A percentile compares a stretch with the other conserved stretches of the same genome.
phyloP scores from a whole-genome alignment of 768 basidiomycete genomes.

The Melanogaster broomeanus region DNA sequence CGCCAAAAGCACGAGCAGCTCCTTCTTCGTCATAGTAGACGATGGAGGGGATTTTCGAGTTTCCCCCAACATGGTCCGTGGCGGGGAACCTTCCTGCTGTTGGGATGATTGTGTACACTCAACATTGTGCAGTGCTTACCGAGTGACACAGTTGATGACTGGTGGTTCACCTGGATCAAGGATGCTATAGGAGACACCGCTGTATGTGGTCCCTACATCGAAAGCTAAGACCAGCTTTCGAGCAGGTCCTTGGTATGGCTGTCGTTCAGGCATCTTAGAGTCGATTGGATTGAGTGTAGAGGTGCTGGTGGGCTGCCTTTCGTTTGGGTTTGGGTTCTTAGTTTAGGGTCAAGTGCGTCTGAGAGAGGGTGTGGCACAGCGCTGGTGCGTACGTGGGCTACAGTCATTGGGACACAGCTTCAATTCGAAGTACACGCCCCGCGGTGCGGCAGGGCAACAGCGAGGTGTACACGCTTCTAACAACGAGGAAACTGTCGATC shows the following conservation, averaged over 20 bases:
- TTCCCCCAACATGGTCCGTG: slow-evolving; percentile 46
- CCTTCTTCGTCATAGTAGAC: slow-evolving; percentile 48
- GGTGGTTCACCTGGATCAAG: slow-evolving; percentile 33
- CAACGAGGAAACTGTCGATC: slow-evolving; percentile 5
- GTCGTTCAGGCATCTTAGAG: slow-evolving; percentile 30
- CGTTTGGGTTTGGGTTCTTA: background rate
- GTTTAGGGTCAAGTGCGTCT: background rate
- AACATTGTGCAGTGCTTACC: slow-evolving; percentile 14
- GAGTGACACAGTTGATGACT: slow-evolving; percentile 18
- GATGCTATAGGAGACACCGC: slow-evolving; percentile 47
- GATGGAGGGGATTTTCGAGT: slow-evolving; percentile 52
- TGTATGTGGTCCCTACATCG: slow-evolving; percentile 54
- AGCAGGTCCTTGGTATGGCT: slow-evolving; percentile 40
- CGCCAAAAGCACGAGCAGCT: slow-evolving; percentile 42
- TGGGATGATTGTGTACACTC: slow-evolving; percentile 6
- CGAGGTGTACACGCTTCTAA: slow-evolving; percentile 11
- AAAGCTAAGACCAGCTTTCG: slow-evolving; percentile 51
- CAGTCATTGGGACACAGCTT: background rate
- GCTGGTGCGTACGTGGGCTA: background rate
- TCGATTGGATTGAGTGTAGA: background rate
- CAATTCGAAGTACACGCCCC: background rate
- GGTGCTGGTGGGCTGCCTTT: background rate
- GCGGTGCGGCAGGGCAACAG: slow-evolving; percentile 11
- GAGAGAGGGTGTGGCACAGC: background rate
- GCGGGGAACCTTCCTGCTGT: slow-evolving; percentile 42